Percentiles rank a stretch among this genome's conserved stretches.
phyloP scores from a whole-genome alignment of 768 basidiomycete species.

The Amanita subjunquillea region DNA sequence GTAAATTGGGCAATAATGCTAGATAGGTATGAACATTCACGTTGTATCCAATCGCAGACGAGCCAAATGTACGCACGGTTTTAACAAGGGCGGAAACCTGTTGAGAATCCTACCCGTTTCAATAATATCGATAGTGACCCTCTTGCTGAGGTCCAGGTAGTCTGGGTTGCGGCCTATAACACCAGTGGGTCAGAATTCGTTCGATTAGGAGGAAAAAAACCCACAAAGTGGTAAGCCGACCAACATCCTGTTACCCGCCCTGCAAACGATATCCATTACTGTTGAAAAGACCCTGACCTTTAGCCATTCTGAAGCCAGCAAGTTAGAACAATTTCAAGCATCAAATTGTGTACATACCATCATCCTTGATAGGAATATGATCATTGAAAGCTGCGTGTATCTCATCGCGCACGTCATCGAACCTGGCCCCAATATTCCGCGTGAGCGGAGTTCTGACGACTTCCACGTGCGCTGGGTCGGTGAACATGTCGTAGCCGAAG shows the following conservation, averaged over 20 bases:
- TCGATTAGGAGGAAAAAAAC: not conserved
- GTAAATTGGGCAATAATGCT: constrained; percentile 11
- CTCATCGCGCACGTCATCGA: constrained; percentile 17
- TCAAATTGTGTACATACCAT: not conserved
- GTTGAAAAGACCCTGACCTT: constrained; percentile 7
- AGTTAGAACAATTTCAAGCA: not conserved
- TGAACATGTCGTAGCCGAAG: constrained; percentile 15
- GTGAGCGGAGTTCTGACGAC: constrained; percentile 17
- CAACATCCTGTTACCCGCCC: constrained; percentile 14
- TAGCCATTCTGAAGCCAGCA: constrained; percentile 9
- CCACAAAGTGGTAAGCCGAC: constrained; percentile 19
- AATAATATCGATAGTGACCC: constrained; percentile 9
- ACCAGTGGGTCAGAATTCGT: not conserved
- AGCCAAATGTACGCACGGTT: constrained; percentile 10
- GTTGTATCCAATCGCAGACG: not conserved
- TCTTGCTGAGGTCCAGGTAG: constrained; percentile 10
- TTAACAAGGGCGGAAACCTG: constrained; percentile 15
- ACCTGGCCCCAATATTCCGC: constrained; percentile 16
- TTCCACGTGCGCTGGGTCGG: constrained; percentile 9
- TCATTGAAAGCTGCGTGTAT: constrained; percentile 12
- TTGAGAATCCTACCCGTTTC: constrained; percentile 13
- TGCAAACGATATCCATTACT: constrained; percentile 13
- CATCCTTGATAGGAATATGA: constrained; percentile 6
- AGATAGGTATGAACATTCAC: not conserved
- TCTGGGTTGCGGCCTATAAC: constrained; percentile 13